phyloP scores from a whole-genome alignment of 352 stramenopile genomes.

The Globisporangium polare region DNA sequence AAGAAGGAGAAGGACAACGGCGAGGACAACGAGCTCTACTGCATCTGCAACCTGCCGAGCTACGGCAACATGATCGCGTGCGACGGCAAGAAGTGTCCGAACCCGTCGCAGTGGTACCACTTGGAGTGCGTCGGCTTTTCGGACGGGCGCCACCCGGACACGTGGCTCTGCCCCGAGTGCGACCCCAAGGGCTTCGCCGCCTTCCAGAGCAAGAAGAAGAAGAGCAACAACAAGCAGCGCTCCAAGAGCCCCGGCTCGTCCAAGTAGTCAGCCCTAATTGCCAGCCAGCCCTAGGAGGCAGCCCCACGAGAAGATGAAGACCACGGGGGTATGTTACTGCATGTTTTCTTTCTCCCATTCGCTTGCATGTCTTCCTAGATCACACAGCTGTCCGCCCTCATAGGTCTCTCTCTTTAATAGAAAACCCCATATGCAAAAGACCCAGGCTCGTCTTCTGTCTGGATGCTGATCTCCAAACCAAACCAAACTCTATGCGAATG shows the following conservation, averaged over 20 bases:
- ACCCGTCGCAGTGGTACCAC: conserved; percentile 88
- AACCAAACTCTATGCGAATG: no score
- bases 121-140: conserved; percentile 82
- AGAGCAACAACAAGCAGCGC: conserved; percentile 50
- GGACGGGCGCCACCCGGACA: conserved; percentile 77
- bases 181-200: conserved; percentile 77
- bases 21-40: conserved; percentile 88
- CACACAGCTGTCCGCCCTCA: not conserved
- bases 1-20: conserved; percentile 64
- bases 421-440: not conserved
- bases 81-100: conserved; percentile 84
- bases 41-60: conserved; percentile 81
- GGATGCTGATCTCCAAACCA: no score
- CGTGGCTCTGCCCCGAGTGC: conserved; percentile 85
- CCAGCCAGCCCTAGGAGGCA: not conserved
- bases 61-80: conserved; percentile 90
- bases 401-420: not conserved
- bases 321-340: not conserved
- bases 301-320: not conserved
- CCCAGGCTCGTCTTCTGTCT: no score
- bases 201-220: conserved; percentile 86
- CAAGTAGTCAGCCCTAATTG: conserved; percentile 10
- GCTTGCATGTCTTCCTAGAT: not conserved
- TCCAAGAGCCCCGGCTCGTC: conserved; percentile 70
- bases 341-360: not conserved